Evolutionary conservation across 1,284 basidiomycete species (phyloP), one percentile per base, ranked within the genome.

Genomic region (Melampsora larici-populina): DNA sequence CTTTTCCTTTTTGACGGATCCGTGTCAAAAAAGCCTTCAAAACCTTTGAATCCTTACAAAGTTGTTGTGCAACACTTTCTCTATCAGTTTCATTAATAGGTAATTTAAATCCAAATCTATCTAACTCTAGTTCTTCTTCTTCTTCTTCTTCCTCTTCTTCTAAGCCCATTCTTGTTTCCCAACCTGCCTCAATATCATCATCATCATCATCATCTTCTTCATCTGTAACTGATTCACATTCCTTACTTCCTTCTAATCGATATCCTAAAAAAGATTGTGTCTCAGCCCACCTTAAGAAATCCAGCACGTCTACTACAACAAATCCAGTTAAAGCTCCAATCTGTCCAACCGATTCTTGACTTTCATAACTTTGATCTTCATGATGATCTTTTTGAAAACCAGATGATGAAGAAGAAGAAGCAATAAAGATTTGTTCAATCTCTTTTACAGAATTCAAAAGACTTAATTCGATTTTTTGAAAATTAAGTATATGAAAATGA

Each of bases 401-500:
- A 29, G 21, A 31, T 33, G 65, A 24, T 31, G 24, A 8, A 21
- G 24, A 26, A 21, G 60, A 36, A 17, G 62, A 48, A 8, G 72
- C 64, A 21, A 76, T 68, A 31, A 76, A 76, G 21, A 76, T 46
- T 58, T 76, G 74, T 18, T 64, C 24, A 43, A 76, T 29, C 51
- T 69, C 66, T 33, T 58, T 51, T 2, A 76, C 31, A 0, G 74
- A 67, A 33, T 36, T 46, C 6, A 48, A 5, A 24, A 76, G 29
- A 31, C 17, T 62, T 18, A 24, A 65, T 46, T 76, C 74, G 43
- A 76, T 75, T 49, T 75, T 66, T 49, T 55, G n/a, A 26, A 75
- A 31, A 40, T 75, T 64, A 17, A 75, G 33, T 8, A 55, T 8
- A 49, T 75, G 65, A 55, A 75, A 75, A 29, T 75, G 72, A 55